A percentile compares a stretch with the other conserved stretches of the same genome.
phyloP scores from a whole-genome alignment of 2,329 filamentous ascomycete species.

The Arachnomyces sp. region DNA sequence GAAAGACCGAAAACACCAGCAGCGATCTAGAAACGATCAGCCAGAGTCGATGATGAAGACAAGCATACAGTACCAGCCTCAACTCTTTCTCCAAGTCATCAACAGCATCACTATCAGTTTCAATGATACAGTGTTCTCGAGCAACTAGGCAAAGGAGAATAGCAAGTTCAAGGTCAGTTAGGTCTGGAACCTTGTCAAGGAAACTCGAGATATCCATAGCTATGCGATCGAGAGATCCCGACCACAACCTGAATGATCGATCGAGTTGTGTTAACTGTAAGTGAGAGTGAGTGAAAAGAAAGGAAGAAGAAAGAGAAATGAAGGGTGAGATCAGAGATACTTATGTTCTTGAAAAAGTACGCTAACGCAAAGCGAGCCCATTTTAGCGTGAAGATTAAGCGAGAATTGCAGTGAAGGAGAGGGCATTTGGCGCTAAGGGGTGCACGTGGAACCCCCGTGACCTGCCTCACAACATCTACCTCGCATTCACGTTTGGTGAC shows the following conservation, averaged over 20 bases:
- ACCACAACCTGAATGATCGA: slow-evolving; percentile 2
- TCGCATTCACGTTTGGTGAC: not conserved
- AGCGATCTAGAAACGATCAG: slow-evolving; percentile 47
- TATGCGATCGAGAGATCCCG: slow-evolving; percentile 6
- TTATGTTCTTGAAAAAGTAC: not conserved
- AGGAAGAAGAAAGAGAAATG: not conserved
- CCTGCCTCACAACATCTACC: no score
- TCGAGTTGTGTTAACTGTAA: slow-evolving; percentile 1
- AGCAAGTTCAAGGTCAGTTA: slow-evolving; percentile 85
- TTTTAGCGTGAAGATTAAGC: no score
- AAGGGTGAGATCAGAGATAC: not conserved
- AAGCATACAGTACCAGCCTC: slow-evolving; percentile 48
- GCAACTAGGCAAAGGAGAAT: slow-evolving; percentile 72
- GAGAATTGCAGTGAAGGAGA: not conserved
- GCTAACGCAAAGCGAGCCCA: no score
- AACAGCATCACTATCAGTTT: slow-evolving; percentile 56
- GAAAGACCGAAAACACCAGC: slow-evolving; percentile 65
- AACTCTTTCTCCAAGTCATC: slow-evolving; percentile 68
- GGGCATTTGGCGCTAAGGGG: slow-evolving; percentile 5
- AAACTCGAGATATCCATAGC: slow-evolving; percentile 57
- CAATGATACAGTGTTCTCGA: slow-evolving; percentile 81
- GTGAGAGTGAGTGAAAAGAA: not conserved
- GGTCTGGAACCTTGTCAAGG: slow-evolving; percentile 62
- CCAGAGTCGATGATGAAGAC: not conserved
- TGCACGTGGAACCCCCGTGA: no score